Base-by-base conservation (phyloP, 2,329 filamentous ascomycete genomes). In the Aspergillus oerlinghausenensis region DNA sequence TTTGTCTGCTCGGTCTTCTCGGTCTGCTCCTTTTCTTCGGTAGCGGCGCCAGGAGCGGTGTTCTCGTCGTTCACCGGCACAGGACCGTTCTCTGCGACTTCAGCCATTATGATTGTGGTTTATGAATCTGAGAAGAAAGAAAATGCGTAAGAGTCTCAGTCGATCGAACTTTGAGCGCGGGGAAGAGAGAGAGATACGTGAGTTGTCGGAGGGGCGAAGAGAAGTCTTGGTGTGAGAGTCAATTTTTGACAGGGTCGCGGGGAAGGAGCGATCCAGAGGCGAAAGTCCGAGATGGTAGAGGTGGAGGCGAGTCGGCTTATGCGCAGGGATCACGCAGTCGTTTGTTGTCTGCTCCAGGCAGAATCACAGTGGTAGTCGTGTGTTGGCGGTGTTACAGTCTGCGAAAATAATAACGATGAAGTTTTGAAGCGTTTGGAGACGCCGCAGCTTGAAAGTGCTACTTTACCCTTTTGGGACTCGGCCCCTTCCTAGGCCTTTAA, bases 41-140 rank as follows among this genome's bases (percentile, higher is more conserved):
- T 71, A 52, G 81, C 80, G 54, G 79, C 75, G 66, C 77, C 75
- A 59, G 80, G 79, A 56, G 80, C 77, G 58, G 80, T 71, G 70
- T 83, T 83, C 65, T 83, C 82, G 62, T 87, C 84, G 61, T 66
- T 70, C 58, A 71, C 68, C 51, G 70, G 64, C 51, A 59, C 54
- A 58, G 67, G 66, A 58, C 63, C 69, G 58, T 75, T 75, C 61
- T 73, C 71, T 58, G 69, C 65, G 55, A 70, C 70, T 52, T 69
- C 67, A 57, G 73, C 70, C 72, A 75, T 75, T 57, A 51, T 73
- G 65, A 58, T 55, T 60, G 58, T 51, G 50, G 43, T 25, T 7
- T 47, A 43, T 17, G 48, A 45, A 19, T 21, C n/a, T 23, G 49
- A 55, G 42, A 25, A 48, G 51, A 32, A 14, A 32, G 35, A 25